Evolutionary conservation across 228 moss, liverwort and hornwort genomes (phyloP).

Genomic region (Sphagnum magellanicum): DNA sequence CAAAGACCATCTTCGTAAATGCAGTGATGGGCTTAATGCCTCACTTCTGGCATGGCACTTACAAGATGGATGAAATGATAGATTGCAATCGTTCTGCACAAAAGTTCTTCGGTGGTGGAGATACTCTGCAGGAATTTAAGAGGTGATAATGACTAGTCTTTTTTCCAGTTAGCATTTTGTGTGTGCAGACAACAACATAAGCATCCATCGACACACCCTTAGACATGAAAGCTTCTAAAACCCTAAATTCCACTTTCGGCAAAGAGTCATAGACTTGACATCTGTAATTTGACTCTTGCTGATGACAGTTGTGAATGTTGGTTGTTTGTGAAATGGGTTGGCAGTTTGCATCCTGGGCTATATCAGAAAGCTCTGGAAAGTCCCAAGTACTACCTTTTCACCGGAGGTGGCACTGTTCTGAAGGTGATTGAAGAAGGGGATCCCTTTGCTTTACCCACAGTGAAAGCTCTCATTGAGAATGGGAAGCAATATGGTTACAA

Average conservation of each 20-base stretch:
- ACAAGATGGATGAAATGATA: constrained; percentile 82
- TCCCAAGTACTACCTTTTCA: constrained; percentile 77
- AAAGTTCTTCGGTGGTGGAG: constrained; percentile 88
- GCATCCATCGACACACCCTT: too few species aligned
- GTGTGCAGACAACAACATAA: neutral
- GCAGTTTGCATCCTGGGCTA: constrained; percentile 62
- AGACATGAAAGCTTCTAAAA: too few species aligned
- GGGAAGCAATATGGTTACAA: constrained; percentile 45
- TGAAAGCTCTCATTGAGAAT: constrained; percentile 78
- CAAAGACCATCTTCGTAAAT: constrained; percentile 75
- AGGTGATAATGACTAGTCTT: constrained; percentile 16
- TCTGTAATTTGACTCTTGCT: too few species aligned
- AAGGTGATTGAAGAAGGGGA: constrained; percentile 86
- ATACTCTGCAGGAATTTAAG: constrained; percentile 87
- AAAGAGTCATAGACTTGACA: too few species aligned
- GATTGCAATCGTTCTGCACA: constrained; percentile 61
- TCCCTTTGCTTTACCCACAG: constrained; percentile 68
- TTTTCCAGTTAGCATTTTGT: neutral
- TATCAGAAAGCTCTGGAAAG: constrained; percentile 77
- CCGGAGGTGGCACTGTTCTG: constrained; percentile 78
- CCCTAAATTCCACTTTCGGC: too few species aligned
- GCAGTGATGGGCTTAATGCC: constrained; percentile 91
- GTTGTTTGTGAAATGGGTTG: neutral
- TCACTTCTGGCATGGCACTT: constrained; percentile 75
- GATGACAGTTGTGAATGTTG: neutral